Percentiles rank a stretch among this genome's conserved stretches.
These are phyloP conservation scores for Linnemannia zychae DNA, from an alignment of 192 early-diverging fungal species.

Conservation along the genomic window DNA sequence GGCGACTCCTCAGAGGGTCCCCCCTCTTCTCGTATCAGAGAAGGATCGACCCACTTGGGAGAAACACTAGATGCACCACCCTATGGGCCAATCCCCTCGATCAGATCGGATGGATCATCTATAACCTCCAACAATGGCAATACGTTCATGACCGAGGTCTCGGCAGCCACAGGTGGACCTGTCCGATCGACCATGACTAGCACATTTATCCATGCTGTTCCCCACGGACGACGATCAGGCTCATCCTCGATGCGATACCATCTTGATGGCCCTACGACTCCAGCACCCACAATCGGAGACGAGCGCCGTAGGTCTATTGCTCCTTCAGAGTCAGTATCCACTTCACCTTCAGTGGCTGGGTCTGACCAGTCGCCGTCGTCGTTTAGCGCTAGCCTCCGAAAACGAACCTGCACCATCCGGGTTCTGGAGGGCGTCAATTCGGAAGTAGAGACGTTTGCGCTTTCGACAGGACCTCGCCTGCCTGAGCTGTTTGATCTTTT, in stretches of 20 bases:
- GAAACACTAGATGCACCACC: slow-evolving; percentile 3
- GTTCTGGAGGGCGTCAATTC: slow-evolving; percentile 12
- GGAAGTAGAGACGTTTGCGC: slow-evolving; percentile 35
- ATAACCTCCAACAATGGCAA: slow-evolving; percentile 33
- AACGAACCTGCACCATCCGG: slow-evolving; percentile 26
- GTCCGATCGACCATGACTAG: slow-evolving; percentile 12
- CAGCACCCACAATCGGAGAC: background rate
- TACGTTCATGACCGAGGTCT: slow-evolving; percentile 35
- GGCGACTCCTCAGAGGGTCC: background rate
- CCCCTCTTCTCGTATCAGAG: background rate
- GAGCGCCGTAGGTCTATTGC: background rate
- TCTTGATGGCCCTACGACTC: background rate
- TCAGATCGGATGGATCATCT: slow-evolving; percentile 17
- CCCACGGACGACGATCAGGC: slow-evolving; percentile 11
- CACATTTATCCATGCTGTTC: slow-evolving; percentile 2
- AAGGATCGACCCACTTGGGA: background rate
- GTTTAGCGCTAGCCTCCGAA: slow-evolving; percentile 22
- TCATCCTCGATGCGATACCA: slow-evolving; percentile 16
- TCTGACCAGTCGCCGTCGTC: slow-evolving; percentile 15
- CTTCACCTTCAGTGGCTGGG: background rate
- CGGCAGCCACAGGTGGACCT: slow-evolving; percentile 24
- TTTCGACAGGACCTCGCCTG: slow-evolving; percentile 42
- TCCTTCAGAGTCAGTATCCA: background rate
- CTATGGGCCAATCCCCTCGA: background rate
- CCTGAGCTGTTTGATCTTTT: slow-evolving; percentile 40